Conservation (phyloP, 1,139 yeast species). For the Candida dubliniensis region DNA sequence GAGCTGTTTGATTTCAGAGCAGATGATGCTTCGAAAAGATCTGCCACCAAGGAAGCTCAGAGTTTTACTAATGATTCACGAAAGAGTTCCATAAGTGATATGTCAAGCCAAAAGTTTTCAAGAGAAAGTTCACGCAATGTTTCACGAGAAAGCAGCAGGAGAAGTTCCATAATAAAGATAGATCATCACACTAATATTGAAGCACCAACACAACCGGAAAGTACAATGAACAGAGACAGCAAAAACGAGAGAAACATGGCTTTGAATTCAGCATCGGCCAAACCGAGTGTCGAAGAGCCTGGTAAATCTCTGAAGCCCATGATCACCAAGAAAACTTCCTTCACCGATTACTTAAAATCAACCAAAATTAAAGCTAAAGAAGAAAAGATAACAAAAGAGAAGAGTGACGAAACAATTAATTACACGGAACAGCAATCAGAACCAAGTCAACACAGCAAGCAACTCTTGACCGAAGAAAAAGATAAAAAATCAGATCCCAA, state of each 20-base stretch:
- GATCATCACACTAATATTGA: slow-evolving; percentile 4
- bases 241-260: neutral
- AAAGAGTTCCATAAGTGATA: slow-evolving; percentile 7
- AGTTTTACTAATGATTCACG: slow-evolving; percentile 5
- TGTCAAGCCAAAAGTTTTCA: neutral
- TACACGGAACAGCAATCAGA: neutral
- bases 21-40: slow-evolving; percentile 4
- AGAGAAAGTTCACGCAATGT: slow-evolving; percentile 4
- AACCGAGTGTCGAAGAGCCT: too few relatives aligned
- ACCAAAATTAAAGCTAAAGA: slow-evolving; percentile 11
- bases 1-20: slow-evolving; percentile 2
- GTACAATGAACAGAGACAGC: neutral
- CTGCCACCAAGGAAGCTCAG: neutral
- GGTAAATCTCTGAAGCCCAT: too few relatives aligned
- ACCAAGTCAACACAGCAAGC: neutral
- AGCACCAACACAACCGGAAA: slow-evolving; percentile 3
- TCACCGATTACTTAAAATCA: slow-evolving; percentile 17
- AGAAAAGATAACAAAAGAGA: slow-evolving; percentile 4
- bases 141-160: slow-evolving; percentile 6
- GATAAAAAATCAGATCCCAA: neutral
- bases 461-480: neutral
- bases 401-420: slow-evolving; percentile 1
- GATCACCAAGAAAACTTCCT: slow-evolving; percentile 15
- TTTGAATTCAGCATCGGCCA: too few relatives aligned
- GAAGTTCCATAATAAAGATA: slow-evolving; percentile 1